Base-by-base conservation (phyloP, 371 early-diverging fungal species). In the Lichtheimia corymbifera region DNA sequence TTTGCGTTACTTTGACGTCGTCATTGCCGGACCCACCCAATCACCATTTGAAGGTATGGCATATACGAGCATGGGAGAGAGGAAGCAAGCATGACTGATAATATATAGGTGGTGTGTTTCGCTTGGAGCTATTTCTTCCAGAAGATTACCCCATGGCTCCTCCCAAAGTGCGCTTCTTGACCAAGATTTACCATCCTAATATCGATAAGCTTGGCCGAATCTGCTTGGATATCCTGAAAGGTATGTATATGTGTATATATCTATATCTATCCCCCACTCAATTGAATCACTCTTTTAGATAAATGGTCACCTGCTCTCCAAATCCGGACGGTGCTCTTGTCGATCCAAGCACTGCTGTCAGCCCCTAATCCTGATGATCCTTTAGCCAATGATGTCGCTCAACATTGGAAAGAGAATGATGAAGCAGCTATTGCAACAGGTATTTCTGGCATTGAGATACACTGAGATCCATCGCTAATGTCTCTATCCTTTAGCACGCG, bases 171-270 rank as follows among this genome's bases (percentile, higher is more conserved):
- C 93, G 96, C 40, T 99, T 99, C 77, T 74, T 99, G 75, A 97
- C 99, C 54, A 93, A 93, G 74, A 98, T 99, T 73, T 99, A 98
- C 83, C 99, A 99, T 82, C 99, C 99, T 40, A 99, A 99, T 78
- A 97, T 99, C 72, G 99, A 99, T 80, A 94, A 94, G 75, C 88
- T 95, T 44, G 99, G 99, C 9, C 91, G 99, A 61, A 98, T 99
- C 62, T 99, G 99, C 70, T 80, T 99, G 61, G 99, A 99, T 76
- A 98, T 99, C 69, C 82, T 99, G 63, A 99, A 98, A 85, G 96
- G 95, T 92, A 76, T 65, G 51, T 14, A 5, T 15, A 1, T 18
- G 40, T 24, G 2, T 27, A 2, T 43, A 0, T 13, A 17, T 22
- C 24, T n/a, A 17, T n/a, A 40, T 18, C 27, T 43, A 11, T 27